phyloP scores from a whole-genome alignment of 148 eudicot genomes.

The Vaccinium darrowii region DNA sequence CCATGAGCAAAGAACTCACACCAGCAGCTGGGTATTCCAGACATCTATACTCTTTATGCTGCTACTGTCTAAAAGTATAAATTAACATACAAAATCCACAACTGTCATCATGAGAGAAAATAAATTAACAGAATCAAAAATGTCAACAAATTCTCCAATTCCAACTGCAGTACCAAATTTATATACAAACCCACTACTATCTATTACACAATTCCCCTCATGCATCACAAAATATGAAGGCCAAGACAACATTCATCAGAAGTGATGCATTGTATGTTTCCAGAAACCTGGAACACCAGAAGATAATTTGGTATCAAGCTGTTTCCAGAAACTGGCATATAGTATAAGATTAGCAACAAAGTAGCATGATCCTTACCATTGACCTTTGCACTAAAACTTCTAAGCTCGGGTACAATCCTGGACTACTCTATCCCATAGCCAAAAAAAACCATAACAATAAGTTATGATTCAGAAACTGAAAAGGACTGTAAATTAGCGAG shows the following conservation, averaged over 20 bases:
- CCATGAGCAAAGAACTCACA: neutral
- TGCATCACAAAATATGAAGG: neutral
- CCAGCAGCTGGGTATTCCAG: neutral
- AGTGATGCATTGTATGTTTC: slow-evolving; percentile 13
- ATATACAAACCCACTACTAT: slow-evolving; percentile 4
- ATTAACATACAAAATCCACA: neutral
- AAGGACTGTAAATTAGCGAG: slow-evolving; percentile 15
- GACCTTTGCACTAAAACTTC: slow-evolving; percentile 32
- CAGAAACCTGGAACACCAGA: slow-evolving; percentile 16
- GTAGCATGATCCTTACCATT: slow-evolving; percentile 31
- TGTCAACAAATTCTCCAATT: slow-evolving; percentile 3
- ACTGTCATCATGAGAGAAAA: neutral
- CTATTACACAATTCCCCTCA: neutral
- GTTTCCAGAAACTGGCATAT: neutral
- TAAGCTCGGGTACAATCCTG: slow-evolving; percentile 37
- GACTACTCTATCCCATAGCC: slow-evolving; percentile 26
- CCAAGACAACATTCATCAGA: slow-evolving; percentile 22
- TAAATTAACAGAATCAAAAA: neutral
- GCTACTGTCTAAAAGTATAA: neutral
- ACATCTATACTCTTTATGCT: neutral
- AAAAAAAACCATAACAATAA: slow-evolving; percentile 24
- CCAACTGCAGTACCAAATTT: neutral
- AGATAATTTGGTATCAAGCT: slow-evolving; percentile 4
- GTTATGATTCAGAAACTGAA: slow-evolving; percentile 16
- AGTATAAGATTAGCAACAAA: neutral